Evolutionary conservation across 2,329 filamentous ascomycete species (phyloP), one percentile per base, ranked within the genome.

Genomic region (Aspergillus ustus): DNA sequence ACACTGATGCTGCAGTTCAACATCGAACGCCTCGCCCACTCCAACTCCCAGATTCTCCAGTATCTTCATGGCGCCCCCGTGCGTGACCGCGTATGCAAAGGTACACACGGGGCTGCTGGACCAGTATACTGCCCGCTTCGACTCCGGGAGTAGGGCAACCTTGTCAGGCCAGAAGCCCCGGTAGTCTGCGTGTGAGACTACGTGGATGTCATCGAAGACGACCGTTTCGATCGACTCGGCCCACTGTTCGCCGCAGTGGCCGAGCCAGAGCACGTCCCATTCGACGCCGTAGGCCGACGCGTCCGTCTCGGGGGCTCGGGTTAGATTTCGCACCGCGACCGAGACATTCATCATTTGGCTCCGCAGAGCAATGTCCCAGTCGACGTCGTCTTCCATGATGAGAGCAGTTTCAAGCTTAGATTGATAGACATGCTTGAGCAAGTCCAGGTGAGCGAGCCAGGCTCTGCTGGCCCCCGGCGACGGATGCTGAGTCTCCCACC

Each of bases 371-470:
- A 76, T 65, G 59, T 78, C 77, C 72, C 72, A 78, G 59, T 78
- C 77, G 31, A 73, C 72, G 52, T 78, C 76, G 52, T 79, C 76
- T 58, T 79, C 76, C n/a, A 81, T 77, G 53, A 83, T 74, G 79
- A 83, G 1, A 86, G 85, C 6, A 17, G 22, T 61, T 25, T 43
- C 20, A 17, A 52, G 4, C 19, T 28, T 19, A 7, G 31, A 28
- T 20, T 43, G 34, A 20, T 52, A 52, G 51, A 52, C 34, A n/a
- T 52, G 34, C 20, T 52, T 52, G 13, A 52, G 29, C 20, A 52
- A 52, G 29, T 52, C 51, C 51, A 52, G 34, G 5, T 52, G 51
- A 9, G 31, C 51, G 7, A 52, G 51, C 51, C 51, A 52, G 6
- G 51, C 51, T 22, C 40, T 52, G 34, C 51, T 52, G 17, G 51